A percentile compares a stretch with the other conserved stretches of the same genome.
Evolutionary conservation across 23 red algal genomes (phyloP).

Genomic region (Gracilaria vermiculophylla): DNA sequence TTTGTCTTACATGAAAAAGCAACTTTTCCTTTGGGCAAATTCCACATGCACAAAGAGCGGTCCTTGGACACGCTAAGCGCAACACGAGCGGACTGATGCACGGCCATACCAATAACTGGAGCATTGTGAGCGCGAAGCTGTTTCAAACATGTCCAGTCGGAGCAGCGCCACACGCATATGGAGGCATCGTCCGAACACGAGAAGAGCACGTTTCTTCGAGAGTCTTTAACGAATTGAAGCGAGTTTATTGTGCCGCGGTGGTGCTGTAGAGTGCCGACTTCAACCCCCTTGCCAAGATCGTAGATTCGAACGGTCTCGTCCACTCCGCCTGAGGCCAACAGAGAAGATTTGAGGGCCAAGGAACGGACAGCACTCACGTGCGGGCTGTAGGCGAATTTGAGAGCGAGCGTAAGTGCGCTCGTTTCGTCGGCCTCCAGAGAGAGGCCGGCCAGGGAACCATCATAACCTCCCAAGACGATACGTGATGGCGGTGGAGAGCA

Average conservation of each 20-base stretch:
- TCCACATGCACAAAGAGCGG: slow-evolving; percentile 69
- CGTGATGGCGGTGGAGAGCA: not conserved
- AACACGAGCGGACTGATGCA: slow-evolving; percentile 50
- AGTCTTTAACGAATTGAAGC: slow-evolving; percentile 42
- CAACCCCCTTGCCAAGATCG: slow-evolving; percentile 26
- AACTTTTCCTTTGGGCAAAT: slow-evolving; percentile 62
- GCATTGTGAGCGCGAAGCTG: slow-evolving; percentile 46
- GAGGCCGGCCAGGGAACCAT: slow-evolving; percentile 52
- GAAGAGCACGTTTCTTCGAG: slow-evolving; percentile 31
- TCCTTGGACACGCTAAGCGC: slow-evolving; percentile 56
- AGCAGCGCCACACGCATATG: slow-evolving; percentile 55
- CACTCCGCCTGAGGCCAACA: slow-evolving; percentile 32
- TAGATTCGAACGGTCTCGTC: slow-evolving; percentile 68
- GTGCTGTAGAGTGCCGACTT: slow-evolving; percentile 24
- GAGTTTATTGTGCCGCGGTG: slow-evolving; percentile 56
- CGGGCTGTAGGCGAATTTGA: slow-evolving; percentile 42
- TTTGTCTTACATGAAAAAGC: slow-evolving; percentile 70
- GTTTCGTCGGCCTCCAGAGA: slow-evolving; percentile 15
- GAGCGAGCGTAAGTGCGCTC: slow-evolving; percentile 3
- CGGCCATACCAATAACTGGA: slow-evolving; percentile 45
- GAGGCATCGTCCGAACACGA: slow-evolving; percentile 40
- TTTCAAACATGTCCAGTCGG: slow-evolving; percentile 58
- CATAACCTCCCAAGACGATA: slow-evolving; percentile 48
- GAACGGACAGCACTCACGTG: slow-evolving; percentile 44
- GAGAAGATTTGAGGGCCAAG: slow-evolving; percentile 19